Conservation (phyloP, 2,329 filamentous ascomycete species). For the Cladosporium sp. region DNA sequence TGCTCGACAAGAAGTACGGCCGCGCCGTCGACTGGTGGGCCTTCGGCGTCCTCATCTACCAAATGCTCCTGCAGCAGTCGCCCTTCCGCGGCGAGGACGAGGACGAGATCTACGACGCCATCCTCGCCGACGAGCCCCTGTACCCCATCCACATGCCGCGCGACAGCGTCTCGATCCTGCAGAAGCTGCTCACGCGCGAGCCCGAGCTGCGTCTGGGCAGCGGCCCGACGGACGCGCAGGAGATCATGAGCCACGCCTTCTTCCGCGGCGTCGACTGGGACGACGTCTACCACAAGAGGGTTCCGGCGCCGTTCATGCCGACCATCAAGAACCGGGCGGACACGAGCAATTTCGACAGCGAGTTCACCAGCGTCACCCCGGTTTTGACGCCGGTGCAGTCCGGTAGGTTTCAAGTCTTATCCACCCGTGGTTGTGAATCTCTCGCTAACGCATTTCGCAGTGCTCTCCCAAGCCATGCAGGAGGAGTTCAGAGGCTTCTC, state of each 20-base stretch:
- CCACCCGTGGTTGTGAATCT: neutral
- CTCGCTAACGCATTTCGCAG: constrained; percentile 41
- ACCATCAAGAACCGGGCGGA: constrained; percentile 87
- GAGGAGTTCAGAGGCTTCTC: constrained; percentile 99
- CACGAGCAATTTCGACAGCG: constrained; percentile 98
- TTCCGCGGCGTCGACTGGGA: constrained; percentile 99
- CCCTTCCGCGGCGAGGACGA: constrained; percentile 98
- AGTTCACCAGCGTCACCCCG: constrained; percentile 97
- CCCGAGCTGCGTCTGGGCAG: constrained; percentile 88
- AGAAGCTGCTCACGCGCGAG: constrained; percentile 93
- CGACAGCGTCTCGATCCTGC: constrained; percentile 93
- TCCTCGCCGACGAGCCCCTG: constrained; percentile 91
- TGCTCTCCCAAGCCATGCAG: constrained; percentile 97
- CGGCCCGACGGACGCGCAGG: constrained; percentile 92
- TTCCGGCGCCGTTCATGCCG: constrained; percentile 82
- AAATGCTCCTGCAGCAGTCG: constrained; percentile 98
- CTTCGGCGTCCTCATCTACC: constrained; percentile 97
- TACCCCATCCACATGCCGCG: constrained; percentile 99
- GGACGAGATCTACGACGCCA: constrained; percentile 98
- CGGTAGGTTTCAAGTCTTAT: constrained; percentile 55
- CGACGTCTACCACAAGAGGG: constrained; percentile 92
- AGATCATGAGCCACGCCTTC: constrained; percentile 98
- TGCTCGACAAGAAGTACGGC: constrained; percentile 97
- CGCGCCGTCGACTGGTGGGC: constrained; percentile 99
- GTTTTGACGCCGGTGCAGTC: constrained; percentile 96